A percentile compares a stretch with the other conserved stretches of the same genome.
phyloP scores from a whole-genome alignment of 1,284 basidiomycete species.

The Singerocomus inundabilis region DNA sequence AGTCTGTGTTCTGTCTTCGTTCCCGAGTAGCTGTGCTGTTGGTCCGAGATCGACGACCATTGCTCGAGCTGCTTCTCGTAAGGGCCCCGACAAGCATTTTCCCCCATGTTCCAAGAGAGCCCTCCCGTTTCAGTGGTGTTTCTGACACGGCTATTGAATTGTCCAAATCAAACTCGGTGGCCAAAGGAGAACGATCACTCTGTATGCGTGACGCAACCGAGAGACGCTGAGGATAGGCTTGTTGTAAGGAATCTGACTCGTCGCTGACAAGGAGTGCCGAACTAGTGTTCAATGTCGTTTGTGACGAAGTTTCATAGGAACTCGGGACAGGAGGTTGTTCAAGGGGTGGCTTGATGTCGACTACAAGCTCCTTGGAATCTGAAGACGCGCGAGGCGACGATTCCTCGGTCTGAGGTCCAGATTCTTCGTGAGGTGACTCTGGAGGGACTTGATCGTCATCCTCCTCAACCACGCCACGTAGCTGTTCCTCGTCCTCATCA shows the following conservation, averaged over 20 bases:
- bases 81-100: slow-evolving; percentile 38
- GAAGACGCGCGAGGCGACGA: slow-evolving; percentile 52
- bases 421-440: slow-evolving; percentile 40
- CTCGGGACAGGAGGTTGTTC: slow-evolving; percentile 44
- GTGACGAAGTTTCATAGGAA: slow-evolving; percentile 52
- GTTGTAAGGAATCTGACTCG: slow-evolving; percentile 47
- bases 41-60: slow-evolving; percentile 70
- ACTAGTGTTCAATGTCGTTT: slow-evolving; percentile 42
- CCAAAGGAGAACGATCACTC: slow-evolving; percentile 52
- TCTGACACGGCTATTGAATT: slow-evolving; percentile 49
- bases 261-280: slow-evolving; percentile 43
- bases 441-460: slow-evolving; percentile 44
- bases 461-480: slow-evolving; percentile 32
- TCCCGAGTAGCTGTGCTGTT: slow-evolving; percentile 70
- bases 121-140: slow-evolving; percentile 53
- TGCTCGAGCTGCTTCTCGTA: slow-evolving; percentile 57
- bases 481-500: slow-evolving; percentile 42
- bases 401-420: slow-evolving; percentile 40
- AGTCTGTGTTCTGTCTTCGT: slow-evolving; percentile 63
- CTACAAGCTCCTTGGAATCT: slow-evolving; percentile 52
- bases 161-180: slow-evolving; percentile 56
- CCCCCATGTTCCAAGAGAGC: slow-evolving; percentile 63
- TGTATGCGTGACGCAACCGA: slow-evolving; percentile 60
- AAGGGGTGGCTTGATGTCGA: slow-evolving; percentile 59
- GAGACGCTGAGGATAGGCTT: slow-evolving; percentile 52